Evolutionary conservation across 768 basidiomycete genomes (phyloP).

Genomic region (Cyathus striatus): DNA sequence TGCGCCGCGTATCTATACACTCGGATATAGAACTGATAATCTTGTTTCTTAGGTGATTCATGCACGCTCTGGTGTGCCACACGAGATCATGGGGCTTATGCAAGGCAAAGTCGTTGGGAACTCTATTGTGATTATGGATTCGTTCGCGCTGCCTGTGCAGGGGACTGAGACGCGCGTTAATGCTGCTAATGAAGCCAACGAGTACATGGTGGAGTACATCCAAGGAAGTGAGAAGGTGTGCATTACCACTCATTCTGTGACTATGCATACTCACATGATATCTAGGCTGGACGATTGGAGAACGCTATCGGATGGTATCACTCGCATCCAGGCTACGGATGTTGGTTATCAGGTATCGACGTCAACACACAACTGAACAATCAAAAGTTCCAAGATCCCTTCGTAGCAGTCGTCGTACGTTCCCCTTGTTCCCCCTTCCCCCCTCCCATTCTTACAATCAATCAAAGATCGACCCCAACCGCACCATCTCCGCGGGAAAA

Average conservation of each 20-base stretch:
- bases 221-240: slow-evolving; percentile 74
- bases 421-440: background rate
- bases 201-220: slow-evolving; percentile 97
- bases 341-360: slow-evolving; percentile 98
- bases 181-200: slow-evolving; percentile 91
- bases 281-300: slow-evolving; percentile 76
- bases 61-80: slow-evolving; percentile 88
- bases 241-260: background rate
- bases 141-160: slow-evolving; percentile 94
- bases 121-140: slow-evolving; percentile 85
- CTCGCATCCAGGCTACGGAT: slow-evolving; percentile 98
- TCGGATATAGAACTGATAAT: background rate
- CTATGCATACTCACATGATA: background rate
- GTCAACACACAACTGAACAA: slow-evolving; percentile 96
- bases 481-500: slow-evolving; percentile 96
- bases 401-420: slow-evolving; percentile 92
- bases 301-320: slow-evolving; percentile 97
- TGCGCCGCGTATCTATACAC: background rate
- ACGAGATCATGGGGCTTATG: slow-evolving; percentile 99
- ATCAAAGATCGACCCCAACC: slow-evolving; percentile 89
- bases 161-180: slow-evolving; percentile 98
- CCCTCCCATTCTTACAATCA: slow-evolving; percentile 1
- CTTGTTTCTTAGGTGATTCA: slow-evolving; percentile 3
- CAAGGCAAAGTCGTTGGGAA: slow-evolving; percentile 89
- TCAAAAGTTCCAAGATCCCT: slow-evolving; percentile 93